A percentile compares a stretch with the other conserved stretches of the same genome.
Evolutionary conservation across 352 stramenopile species (phyloP).

Genomic region (Phytophthora lateralis): DNA sequence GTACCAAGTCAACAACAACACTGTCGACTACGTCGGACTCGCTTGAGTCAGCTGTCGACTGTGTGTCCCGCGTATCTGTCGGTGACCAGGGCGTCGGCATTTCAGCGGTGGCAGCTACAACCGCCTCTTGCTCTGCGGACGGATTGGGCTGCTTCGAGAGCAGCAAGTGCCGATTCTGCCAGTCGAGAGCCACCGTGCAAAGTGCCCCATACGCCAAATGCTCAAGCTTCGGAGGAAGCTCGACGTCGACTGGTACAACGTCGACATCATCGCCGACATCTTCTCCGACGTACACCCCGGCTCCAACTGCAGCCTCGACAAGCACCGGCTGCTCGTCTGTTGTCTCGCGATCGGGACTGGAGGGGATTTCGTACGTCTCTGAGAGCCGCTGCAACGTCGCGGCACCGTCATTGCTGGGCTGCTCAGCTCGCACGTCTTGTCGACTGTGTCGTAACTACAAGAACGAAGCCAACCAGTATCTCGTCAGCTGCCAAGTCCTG

Average conservation of each 20-base stretch:
- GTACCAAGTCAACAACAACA: not conserved
- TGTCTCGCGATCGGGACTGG: constrained; percentile 37
- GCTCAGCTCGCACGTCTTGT: constrained; percentile 48
- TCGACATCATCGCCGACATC: constrained; percentile 4
- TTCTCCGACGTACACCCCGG: constrained; percentile 2
- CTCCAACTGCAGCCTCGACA: constrained; percentile 24
- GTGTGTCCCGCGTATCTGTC: constrained; percentile 28
- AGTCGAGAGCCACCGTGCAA: constrained; percentile 29
- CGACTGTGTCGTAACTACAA: constrained; percentile 63
- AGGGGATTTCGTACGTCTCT: constrained; percentile 46
- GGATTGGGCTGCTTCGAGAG: constrained; percentile 37
- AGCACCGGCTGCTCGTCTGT: constrained; percentile 36
- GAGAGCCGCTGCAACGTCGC: constrained; percentile 46
- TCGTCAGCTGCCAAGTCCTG: constrained; percentile 63
- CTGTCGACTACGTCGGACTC: not conserved
- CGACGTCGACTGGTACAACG: constrained; percentile 7
- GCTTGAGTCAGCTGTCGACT: constrained; percentile 20
- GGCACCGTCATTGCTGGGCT: constrained; percentile 42
- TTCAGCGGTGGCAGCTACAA: constrained; percentile 27
- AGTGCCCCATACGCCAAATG: constrained; percentile 37
- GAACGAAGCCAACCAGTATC: constrained; percentile 60
- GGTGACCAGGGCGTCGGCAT: constrained; percentile 37
- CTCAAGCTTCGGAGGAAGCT: constrained; percentile 9
- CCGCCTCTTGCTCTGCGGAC: constrained; percentile 24
- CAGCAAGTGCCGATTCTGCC: constrained; percentile 48